Evolutionary conservation across 768 basidiomycete species (phyloP).

Genomic region (Thelephora ganbajun): DNA sequence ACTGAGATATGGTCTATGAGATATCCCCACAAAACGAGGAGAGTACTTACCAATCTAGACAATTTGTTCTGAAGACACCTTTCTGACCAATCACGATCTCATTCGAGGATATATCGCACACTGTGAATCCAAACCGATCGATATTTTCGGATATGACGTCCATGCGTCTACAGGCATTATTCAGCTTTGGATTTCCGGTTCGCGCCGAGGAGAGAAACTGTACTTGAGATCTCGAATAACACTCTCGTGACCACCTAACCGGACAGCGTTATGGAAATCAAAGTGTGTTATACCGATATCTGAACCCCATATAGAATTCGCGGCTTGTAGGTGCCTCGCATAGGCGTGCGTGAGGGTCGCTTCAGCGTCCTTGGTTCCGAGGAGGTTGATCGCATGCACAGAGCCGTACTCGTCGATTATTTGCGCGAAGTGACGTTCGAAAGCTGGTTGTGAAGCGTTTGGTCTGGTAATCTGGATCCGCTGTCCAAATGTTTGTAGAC

Average conservation of each 20-base stretch:
- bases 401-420: constrained; percentile 77
- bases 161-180: constrained; percentile 31
- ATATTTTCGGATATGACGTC: constrained; percentile 46
- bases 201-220: constrained; percentile 1
- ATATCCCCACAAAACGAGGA: background rate
- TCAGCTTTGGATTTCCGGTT: background rate
- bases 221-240: constrained; percentile 64
- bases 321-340: constrained; percentile 60
- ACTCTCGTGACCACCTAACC: constrained; percentile 75
- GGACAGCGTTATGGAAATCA: constrained; percentile 84
- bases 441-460: constrained; percentile 92
- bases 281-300: constrained; percentile 74
- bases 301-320: constrained; percentile 47
- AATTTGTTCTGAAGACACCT: constrained; percentile 90
- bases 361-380: constrained; percentile 90
- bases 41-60: constrained; percentile 68
- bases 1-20: constrained; percentile 25
- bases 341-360: constrained; percentile 73
- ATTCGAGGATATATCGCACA: constrained; percentile 51
- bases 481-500: constrained; percentile 87
- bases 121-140: constrained; percentile 77
- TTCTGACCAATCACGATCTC: constrained; percentile 79
- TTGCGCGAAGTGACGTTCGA: constrained; percentile 85
- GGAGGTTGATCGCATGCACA: constrained; percentile 80
- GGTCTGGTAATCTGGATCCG: constrained; percentile 92